Evolutionary conservation across 306 rosid genomes (phyloP), one percentile per base, ranked within the genome.

Genomic region (Inga laurina): DNA sequence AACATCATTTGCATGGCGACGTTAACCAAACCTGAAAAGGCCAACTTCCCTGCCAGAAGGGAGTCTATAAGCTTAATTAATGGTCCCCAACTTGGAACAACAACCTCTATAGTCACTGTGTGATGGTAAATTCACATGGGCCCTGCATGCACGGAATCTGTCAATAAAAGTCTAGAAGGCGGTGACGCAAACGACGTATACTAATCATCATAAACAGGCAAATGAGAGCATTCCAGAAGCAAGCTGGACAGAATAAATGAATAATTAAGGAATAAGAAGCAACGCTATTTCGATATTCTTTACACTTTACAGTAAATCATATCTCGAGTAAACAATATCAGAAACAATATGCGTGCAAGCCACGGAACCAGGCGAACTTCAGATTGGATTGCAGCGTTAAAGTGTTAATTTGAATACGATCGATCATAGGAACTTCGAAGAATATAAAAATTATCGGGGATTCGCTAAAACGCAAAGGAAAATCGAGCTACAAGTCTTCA

Each of bases 151-250:
- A 24, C 79, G 54, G 71, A 76, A 21, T 70, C 82, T 70, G 21
- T 52, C 32, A 10, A 74, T 51, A 32, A 85, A 51, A 6, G 43
- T 8, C 43, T 39, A 39, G 7, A 39, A 43, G 48, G 18, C 30
- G 77, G 52, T 44, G 75, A 62, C 51, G 72, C 41, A 34, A 49
- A 46, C 34, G 75, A 35, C 61, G 46, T 5, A 9, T 12, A 9
- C 2, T 24, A 44, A 57, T 80, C 74, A 75, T 83, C 32, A 30
- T 12, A 73, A 56, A 75, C 72, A 57, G 82, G 69, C 52, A 75
- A n/a, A 75, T 67, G 72, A 84, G 81, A 44, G 72, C 65, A 61
- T 69, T 79, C 81, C 81, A 79, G 32, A 72, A 84, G 59, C 54
- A 64, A 2, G 46, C 57, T 57, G 70, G 37, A 27, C 81, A 74